phyloP scores from a whole-genome alignment of 768 basidiomycete species.

The Termitomyces heimii region DNA sequence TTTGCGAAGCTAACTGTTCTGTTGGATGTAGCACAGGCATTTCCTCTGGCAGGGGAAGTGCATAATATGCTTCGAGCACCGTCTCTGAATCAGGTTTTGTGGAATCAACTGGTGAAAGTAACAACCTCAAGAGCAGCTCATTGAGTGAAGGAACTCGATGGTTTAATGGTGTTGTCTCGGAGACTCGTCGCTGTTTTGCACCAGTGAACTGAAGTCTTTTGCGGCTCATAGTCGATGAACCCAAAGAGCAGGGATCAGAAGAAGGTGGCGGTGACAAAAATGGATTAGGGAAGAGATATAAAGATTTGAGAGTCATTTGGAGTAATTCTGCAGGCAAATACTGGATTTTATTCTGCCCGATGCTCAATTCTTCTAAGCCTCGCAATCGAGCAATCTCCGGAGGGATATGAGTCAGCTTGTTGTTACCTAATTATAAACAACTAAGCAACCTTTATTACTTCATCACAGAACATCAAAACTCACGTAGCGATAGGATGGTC shows the following conservation, averaged over 20 bases:
- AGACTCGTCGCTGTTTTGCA: constrained; percentile 17
- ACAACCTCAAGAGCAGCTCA: constrained; percentile 28
- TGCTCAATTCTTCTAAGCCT: constrained; percentile 53
- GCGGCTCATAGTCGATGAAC: constrained; percentile 7
- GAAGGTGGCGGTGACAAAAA: constrained; percentile 33
- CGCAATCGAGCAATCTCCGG: constrained; percentile 53
- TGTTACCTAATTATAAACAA: constrained; percentile 41
- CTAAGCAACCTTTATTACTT: constrained; percentile 6
- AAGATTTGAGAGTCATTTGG: constrained; percentile 42
- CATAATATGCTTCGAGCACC: constrained; percentile 25
- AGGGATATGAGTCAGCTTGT: constrained; percentile 50
- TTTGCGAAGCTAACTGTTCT: constrained; percentile 2
- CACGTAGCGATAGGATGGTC: constrained; percentile 60
- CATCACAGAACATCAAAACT: constrained; percentile 19
- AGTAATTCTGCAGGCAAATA: constrained; percentile 65
- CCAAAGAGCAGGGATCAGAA: constrained; percentile 2
- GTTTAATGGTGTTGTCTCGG: constrained; percentile 16
- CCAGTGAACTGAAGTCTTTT: not conserved
- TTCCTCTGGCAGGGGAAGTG: constrained; percentile 26
- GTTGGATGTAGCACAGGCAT: not conserved
- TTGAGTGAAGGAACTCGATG: constrained; percentile 23
- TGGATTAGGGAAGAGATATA: constrained; percentile 54
- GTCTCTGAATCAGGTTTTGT: constrained; percentile 14
- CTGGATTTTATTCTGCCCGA: constrained; percentile 50
- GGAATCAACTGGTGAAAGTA: constrained; percentile 21